Conservation (phyloP, 2,329 filamentous ascomycete genomes). For the Fusarium metavorans region DNA sequence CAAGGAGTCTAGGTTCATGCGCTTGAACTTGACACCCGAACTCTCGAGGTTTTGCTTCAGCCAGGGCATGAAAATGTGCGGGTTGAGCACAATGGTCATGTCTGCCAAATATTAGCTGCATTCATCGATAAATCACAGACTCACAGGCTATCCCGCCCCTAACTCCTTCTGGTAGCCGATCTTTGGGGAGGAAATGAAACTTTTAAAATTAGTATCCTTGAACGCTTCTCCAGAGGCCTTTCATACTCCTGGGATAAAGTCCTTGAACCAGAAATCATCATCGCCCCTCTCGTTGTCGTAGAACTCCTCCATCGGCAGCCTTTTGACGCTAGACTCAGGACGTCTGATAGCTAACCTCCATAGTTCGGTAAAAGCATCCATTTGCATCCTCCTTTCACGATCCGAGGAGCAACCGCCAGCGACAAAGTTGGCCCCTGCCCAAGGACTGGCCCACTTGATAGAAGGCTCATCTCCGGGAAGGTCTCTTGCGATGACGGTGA, state of each 20-base stretch:
- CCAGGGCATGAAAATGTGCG: constrained; percentile 20
- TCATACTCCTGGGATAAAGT: constrained; percentile 12
- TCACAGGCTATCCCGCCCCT: constrained; percentile 1
- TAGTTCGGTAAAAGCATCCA: not conserved
- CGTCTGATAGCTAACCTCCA: not conserved
- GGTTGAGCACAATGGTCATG: constrained; percentile 13
- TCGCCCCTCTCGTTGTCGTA: constrained; percentile 2
- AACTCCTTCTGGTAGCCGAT: constrained; percentile 3
- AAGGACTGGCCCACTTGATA: constrained; percentile 8
- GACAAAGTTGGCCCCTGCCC: constrained; percentile 9
- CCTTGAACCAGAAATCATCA: constrained; percentile 19
- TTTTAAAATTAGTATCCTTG: not conserved
- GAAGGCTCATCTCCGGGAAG: constrained; percentile 2
- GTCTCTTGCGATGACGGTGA: constrained; percentile 7
- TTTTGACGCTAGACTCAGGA: constrained; percentile 11
- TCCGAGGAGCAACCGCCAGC: not conserved
- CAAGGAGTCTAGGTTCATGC: constrained; percentile 13
- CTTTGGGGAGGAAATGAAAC: constrained; percentile 1
- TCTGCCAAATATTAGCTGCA: constrained; percentile 1
- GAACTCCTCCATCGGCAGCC: constrained; percentile 14
- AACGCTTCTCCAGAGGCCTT: not conserved
- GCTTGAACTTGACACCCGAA: constrained; percentile 19
- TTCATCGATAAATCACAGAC: not conserved
- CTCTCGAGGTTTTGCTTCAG: constrained; percentile 12
- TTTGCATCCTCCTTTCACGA: constrained; percentile 6